Conservation (phyloP, 2,329 filamentous ascomycete genomes). For the Coniochaeta hoffmannii region DNA sequence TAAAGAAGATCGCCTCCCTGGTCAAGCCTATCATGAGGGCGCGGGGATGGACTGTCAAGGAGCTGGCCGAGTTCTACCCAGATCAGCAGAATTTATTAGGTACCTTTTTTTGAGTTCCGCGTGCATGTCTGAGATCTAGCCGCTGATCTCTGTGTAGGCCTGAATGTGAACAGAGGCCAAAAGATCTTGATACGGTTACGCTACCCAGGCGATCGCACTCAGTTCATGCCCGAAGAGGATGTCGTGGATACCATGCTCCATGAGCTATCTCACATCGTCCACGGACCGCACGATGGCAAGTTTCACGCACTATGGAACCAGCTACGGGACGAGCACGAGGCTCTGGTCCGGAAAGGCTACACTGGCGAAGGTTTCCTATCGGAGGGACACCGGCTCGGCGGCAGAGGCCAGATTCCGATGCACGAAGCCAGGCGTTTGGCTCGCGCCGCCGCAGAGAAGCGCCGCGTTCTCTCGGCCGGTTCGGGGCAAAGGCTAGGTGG, state of each 20-base stretch:
- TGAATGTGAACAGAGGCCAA: constrained; percentile 71
- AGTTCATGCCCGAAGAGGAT: constrained; percentile 75
- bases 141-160: too few species aligned
- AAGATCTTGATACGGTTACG: constrained; percentile 79
- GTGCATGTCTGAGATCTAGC: too few species aligned
- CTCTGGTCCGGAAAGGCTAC: constrained; percentile 71
- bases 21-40: constrained; percentile 95
- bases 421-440: constrained; percentile 71
- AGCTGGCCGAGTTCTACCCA: constrained; percentile 81
- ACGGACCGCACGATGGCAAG: constrained; percentile 72
- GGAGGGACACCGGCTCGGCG: constrained; percentile 67
- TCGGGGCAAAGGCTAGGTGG: constrained; percentile 71
- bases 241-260: constrained; percentile 90
- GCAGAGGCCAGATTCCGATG: constrained; percentile 49
- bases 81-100: constrained; percentile 66
- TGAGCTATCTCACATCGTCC: constrained; percentile 82
- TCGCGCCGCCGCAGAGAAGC: constrained; percentile 65
- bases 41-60: constrained; percentile 69
- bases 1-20: constrained; percentile 76
- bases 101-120: constrained; percentile 16
- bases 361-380: constrained; percentile 85
- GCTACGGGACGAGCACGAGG: constrained; percentile 76
- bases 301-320: constrained; percentile 89
- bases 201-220: constrained; percentile 62
- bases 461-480: constrained; percentile 47